phyloP scores from a whole-genome alignment of 2,329 filamentous ascomycete genomes.

The Hypoxylon sp. region DNA sequence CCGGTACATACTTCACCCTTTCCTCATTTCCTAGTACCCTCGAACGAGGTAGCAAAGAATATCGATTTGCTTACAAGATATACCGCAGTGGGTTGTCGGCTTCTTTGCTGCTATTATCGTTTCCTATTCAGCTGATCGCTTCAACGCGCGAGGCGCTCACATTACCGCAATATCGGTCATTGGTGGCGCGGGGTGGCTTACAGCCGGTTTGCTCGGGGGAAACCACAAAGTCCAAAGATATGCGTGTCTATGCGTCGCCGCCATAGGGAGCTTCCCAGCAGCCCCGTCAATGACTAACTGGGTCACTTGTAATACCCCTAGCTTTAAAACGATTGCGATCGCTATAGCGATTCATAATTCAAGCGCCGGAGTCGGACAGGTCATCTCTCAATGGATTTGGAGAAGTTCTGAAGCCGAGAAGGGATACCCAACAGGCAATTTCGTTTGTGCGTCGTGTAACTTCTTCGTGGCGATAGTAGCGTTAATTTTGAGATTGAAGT shows the following conservation, averaged over 20 bases:
- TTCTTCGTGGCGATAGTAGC: conserved; percentile 52
- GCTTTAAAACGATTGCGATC: conserved; percentile 55
- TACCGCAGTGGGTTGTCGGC: conserved; percentile 48
- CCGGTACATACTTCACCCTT: conserved; percentile 38
- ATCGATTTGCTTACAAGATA: background rate
- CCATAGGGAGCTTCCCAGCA: conserved; percentile 56
- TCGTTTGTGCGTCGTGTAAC: conserved; percentile 58
- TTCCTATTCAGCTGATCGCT: conserved; percentile 48
- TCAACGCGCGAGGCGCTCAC: conserved; percentile 48
- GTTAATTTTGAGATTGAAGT: conserved; percentile 43
- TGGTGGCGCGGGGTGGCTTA: conserved; percentile 54
- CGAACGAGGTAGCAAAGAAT: background rate
- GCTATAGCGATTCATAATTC: conserved; percentile 58
- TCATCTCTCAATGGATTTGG: conserved; percentile 60
- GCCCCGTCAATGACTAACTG: conserved; percentile 56
- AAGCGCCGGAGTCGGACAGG: conserved; percentile 56
- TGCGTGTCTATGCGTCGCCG: conserved; percentile 57
- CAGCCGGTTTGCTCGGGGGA: conserved; percentile 51
- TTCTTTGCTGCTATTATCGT: conserved; percentile 48
- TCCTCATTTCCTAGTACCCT: background rate
- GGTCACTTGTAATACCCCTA: conserved; percentile 58
- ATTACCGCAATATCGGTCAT: conserved; percentile 49
- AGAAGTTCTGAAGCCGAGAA: conserved; percentile 48
- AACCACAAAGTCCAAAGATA: conserved; percentile 51
- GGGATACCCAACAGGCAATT: conserved; percentile 58